Base-by-base conservation (phyloP, 1,139 yeast species). In the Casaregolazyma suthepensis region DNA sequence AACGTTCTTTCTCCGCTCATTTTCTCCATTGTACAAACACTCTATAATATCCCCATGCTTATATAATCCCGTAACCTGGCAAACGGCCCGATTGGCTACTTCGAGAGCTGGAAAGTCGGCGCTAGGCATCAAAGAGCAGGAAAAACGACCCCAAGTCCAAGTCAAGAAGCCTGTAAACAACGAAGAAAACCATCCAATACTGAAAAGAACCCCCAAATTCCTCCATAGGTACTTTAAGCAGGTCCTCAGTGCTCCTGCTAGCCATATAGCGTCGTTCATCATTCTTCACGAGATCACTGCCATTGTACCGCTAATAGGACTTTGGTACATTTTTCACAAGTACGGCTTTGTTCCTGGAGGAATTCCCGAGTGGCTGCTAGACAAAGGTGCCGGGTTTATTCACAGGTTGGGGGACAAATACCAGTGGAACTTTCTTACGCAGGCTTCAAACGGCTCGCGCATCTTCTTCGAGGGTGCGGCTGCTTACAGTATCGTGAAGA, bases 271-370 rank as follows among this genome's bases (percentile, higher is more conserved):
- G 0, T 77, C 96, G 2, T 88, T 91, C 62, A 67, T 87, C 10
- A 70, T 90, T 1, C 73, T 91, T n/a, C 98, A 91, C 65, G 97
- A 91, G 66, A 62, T 88, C 46, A 79, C 96, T 0, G 96, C 97
- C 1, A 77, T 91, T 4, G 78, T 83, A 5, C 97, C 97, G 1
- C 75, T 91, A 50, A 72, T 88, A 35, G 82, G 83, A 0, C 65
- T 90, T 1, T 89, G 96, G 96, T 87, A 82, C 63, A 59, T 77
- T 1, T 79, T 88, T 60, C 87, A 87, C 67, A 76, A 82, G 56
- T 75, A 71, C 49, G 77, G 79, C 51, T 71, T 77, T 57, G 62
- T 71, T 2, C 66, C 84, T 20, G 51, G 59, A 1, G 86, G 83
- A 51, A 64, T 85, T 29, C 93, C 95, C 0, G 77, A 79, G 9